Conservation (phyloP, 1,284 basidiomycete genomes). For the Ceratobasidium sp. region DNA sequence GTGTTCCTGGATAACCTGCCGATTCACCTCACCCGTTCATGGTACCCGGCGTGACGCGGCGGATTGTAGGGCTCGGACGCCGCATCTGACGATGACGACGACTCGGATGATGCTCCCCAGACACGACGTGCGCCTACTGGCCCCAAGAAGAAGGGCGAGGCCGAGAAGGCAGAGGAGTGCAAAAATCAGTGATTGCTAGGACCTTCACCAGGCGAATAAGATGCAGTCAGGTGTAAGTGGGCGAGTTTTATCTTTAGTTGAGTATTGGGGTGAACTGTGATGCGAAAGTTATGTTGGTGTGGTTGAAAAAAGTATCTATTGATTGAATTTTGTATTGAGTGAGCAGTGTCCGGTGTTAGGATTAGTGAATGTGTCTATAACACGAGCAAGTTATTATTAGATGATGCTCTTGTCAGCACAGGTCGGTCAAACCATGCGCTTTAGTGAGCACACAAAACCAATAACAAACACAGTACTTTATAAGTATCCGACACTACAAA, state of each 20-base stretch:
- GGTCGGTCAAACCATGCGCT: too few species aligned
- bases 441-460: too few species aligned
- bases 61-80: too few species aligned
- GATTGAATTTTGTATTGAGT: too few species aligned
- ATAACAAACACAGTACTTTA: too few species aligned
- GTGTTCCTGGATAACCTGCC: not conserved
- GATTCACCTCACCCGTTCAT: not conserved
- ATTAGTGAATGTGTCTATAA: too few species aligned
- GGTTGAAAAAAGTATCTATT: slow-evolving; percentile 8
- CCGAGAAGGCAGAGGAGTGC: slow-evolving; percentile 37
- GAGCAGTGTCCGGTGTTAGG: too few species aligned
- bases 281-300: slow-evolving; percentile 6
- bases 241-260: not conserved
- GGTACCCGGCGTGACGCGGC: too few species aligned
- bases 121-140: slow-evolving; percentile 28
- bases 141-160: slow-evolving; percentile 39
- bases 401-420: too few species aligned
- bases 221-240: not conserved
- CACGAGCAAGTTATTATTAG: too few species aligned
- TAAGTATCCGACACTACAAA: too few species aligned
- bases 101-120: slow-evolving; percentile 9
- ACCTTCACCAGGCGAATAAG: not conserved
- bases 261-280: not conserved
- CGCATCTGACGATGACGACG: slow-evolving; percentile 12
- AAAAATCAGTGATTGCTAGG: slow-evolving; percentile 32